A percentile compares a stretch with the other conserved stretches of the same genome.
Conservation (phyloP, 805 yeast species). For the Lipomyces oligophaga region DNA sequence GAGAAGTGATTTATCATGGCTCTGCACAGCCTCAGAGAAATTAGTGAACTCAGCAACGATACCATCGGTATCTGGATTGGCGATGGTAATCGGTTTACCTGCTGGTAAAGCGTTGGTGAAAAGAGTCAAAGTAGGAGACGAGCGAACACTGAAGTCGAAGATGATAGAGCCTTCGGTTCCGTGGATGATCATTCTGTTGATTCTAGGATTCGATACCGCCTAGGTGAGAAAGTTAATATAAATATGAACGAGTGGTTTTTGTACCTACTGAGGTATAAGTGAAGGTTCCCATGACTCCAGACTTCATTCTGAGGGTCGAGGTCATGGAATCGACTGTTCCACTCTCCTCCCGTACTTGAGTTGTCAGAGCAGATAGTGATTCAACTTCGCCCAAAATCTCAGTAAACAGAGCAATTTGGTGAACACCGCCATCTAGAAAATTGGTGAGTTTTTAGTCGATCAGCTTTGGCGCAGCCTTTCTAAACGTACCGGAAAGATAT, state of each 20-base stretch:
- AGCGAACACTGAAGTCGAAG: conserved; percentile 58
- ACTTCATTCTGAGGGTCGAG: conserved; percentile 58
- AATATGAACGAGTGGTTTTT: neutral
- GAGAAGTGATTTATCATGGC: conserved; percentile 57
- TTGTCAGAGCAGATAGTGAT: conserved; percentile 69
- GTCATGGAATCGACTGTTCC: conserved; percentile 81
- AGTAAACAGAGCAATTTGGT: conserved; percentile 83
- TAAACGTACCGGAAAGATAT: conserved; percentile 49
- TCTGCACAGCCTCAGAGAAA: conserved; percentile 56
- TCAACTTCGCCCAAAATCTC: conserved; percentile 73
- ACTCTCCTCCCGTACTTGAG: conserved; percentile 68
- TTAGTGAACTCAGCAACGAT: conserved; percentile 52
- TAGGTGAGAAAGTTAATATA: neutral
- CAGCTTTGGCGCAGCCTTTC: no score
- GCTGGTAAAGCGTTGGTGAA: conserved; percentile 27
- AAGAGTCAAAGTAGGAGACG: conserved; percentile 35
- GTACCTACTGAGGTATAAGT: conserved; percentile 76
- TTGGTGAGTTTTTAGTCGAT: neutral
- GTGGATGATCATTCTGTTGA: conserved; percentile 59
- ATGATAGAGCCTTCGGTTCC: conserved; percentile 76
- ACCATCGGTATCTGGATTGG: conserved; percentile 51
- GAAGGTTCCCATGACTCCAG: conserved; percentile 74
- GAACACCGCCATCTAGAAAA: conserved; percentile 76
- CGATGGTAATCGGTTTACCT: conserved; percentile 16
- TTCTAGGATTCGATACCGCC: conserved; percentile 23